Conservation (phyloP, 148 eudicot species). For the Persicaria maculosa region DNA sequence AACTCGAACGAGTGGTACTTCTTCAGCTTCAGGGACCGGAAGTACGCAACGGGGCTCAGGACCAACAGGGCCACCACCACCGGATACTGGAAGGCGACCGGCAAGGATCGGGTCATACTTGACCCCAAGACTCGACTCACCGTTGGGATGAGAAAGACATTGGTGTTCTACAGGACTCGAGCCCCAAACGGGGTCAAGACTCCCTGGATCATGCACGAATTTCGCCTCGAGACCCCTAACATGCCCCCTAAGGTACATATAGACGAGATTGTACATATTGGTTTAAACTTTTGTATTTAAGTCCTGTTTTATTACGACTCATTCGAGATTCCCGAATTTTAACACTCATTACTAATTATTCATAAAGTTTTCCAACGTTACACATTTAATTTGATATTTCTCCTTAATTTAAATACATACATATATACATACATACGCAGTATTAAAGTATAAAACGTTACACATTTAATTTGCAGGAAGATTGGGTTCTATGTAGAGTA, state of each 20-base stretch:
- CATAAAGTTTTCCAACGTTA: no score
- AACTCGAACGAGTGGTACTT: constrained; percentile 91
- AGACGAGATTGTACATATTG: no score
- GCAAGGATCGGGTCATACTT: constrained; percentile 63
- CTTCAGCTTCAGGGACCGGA: constrained; percentile 91
- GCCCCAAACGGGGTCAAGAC: constrained; percentile 92
- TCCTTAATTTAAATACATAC: background rate
- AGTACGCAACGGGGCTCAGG: constrained; percentile 76
- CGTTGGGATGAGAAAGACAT: constrained; percentile 89
- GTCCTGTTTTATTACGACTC: no score
- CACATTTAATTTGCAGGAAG: no score
- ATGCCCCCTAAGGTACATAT: constrained; percentile 73
- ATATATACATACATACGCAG: background rate
- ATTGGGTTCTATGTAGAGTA: constrained; percentile 95
- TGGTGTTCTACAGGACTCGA: constrained; percentile 70
- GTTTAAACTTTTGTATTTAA: background rate
- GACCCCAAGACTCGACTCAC: constrained; percentile 43
- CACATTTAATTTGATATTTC: background rate
- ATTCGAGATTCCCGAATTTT: background rate
- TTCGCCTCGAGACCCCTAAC: constrained; percentile 76
- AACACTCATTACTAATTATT: background rate
- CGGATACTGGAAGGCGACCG: constrained; percentile 98
- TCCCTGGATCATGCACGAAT: constrained; percentile 98
- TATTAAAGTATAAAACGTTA: no score
- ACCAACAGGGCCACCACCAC: constrained; percentile 75